These are phyloP conservation scores for Pontederia paniculata DNA, from an alignment of 176 grass and related monocot species.

Conservation along the genomic window DNA sequence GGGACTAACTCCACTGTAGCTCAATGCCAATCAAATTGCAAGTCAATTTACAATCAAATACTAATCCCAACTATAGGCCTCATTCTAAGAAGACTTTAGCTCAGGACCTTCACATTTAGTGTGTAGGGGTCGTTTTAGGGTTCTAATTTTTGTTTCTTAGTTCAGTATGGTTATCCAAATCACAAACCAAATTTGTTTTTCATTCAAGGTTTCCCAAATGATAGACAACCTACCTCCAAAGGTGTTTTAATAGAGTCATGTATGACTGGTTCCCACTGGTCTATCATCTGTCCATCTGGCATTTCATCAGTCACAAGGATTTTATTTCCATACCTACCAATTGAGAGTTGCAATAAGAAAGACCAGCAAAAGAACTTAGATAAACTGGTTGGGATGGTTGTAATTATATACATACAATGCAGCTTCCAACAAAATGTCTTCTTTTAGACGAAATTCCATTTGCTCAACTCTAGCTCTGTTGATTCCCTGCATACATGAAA, in stretches of 20 bases:
- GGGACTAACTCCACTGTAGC: too few relatives aligned
- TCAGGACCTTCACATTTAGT: too few relatives aligned
- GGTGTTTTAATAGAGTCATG: constrained; percentile 82
- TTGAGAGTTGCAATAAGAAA: constrained; percentile 29
- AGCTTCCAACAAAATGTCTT: constrained; percentile 94
- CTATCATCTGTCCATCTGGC: constrained; percentile 97
- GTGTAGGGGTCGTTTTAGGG: too few relatives aligned
- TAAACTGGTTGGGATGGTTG: constrained; percentile 8
- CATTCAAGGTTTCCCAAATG: too few relatives aligned
- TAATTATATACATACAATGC: constrained; percentile 36
- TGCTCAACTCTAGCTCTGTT: constrained; percentile 94
- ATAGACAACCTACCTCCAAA: constrained; percentile 44
- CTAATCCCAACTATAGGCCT: too few relatives aligned
- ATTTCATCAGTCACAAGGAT: constrained; percentile 97
- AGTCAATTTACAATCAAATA: too few relatives aligned
- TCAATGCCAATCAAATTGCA: too few relatives aligned
- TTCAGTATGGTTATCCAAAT: too few relatives aligned
- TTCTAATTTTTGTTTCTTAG: too few relatives aligned
- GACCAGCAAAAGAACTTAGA: not conserved
- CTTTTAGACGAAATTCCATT: constrained; percentile 98
- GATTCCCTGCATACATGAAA: constrained; percentile 53
- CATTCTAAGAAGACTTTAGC: too few relatives aligned
- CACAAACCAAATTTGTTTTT: too few relatives aligned
- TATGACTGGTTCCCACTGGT: constrained; percentile 74
- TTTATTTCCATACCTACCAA: constrained; percentile 72